Evolutionary conservation across 2,329 filamentous ascomycete species (phyloP).

Genomic region (Microdochium paspali): DNA sequence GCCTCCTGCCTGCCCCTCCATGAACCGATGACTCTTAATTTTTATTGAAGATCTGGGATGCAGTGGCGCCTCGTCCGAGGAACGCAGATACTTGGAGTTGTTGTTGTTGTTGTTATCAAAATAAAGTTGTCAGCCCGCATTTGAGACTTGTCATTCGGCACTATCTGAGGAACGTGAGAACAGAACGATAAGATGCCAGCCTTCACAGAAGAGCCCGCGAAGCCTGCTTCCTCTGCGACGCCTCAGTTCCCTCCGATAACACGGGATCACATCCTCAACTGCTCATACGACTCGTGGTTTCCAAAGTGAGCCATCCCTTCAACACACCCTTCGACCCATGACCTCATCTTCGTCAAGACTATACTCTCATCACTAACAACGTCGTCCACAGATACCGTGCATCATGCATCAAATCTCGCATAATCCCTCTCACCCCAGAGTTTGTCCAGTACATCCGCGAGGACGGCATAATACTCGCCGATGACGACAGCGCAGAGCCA

Average conservation of each 20-base stretch:
- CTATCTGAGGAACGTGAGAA: background rate
- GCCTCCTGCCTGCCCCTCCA: background rate
- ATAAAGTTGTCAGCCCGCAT: no score
- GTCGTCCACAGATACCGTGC: constrained; percentile 58
- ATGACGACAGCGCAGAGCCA: constrained; percentile 41
- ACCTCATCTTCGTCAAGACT: background rate
- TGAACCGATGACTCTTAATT: background rate
- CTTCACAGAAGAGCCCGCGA: constrained; percentile 11
- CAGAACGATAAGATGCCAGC: constrained; percentile 12
- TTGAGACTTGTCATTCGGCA: no score
- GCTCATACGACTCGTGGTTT: constrained; percentile 91
- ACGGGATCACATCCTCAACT: constrained; percentile 82
- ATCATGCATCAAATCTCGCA: constrained; percentile 74
- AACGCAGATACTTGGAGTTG: no score
- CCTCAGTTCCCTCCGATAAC: constrained; percentile 68
- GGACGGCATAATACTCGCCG: constrained; percentile 83
- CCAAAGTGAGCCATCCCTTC: constrained; percentile 56
- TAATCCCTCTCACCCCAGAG: constrained; percentile 64
- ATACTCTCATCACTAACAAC: constrained; percentile 5
- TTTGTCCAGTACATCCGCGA: constrained; percentile 84
- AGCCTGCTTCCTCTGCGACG: constrained; percentile 5
- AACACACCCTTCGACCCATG: no score
- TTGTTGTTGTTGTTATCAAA: no score
- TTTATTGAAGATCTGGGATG: background rate
- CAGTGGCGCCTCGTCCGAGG: no score